These are phyloP conservation scores for Tetrapisispora fleetii DNA, from an alignment of 805 yeast genomes.

Conservation along the genomic window DNA sequence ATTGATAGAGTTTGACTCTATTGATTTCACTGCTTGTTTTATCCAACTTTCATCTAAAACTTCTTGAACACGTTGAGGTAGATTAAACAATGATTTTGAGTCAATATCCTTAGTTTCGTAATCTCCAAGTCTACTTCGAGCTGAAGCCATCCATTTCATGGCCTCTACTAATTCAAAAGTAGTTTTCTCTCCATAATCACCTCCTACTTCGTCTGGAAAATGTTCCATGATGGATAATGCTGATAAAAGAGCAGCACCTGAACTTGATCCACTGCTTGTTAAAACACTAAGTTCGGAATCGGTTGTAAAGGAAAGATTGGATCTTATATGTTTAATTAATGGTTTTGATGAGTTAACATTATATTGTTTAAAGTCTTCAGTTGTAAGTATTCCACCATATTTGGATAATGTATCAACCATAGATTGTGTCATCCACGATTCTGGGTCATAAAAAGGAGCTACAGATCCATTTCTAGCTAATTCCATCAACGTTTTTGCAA, in stretches of 20 bases:
- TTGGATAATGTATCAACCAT: constrained; percentile 41
- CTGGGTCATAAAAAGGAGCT: constrained; percentile 74
- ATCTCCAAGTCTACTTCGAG: constrained; percentile 81
- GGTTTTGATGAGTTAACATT: constrained; percentile 37
- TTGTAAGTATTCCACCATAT: constrained; percentile 58
- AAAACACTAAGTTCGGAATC: constrained; percentile 38
- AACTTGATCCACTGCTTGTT: constrained; percentile 63
- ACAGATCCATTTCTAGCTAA: constrained; percentile 72
- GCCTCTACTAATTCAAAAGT: constrained; percentile 68
- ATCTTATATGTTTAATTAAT: constrained; percentile 16
- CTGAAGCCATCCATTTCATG: constrained; percentile 91
- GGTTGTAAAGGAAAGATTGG: constrained; percentile 25
- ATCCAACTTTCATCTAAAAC: constrained; percentile 52
- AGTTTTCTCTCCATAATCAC: constrained; percentile 39
- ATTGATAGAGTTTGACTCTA: constrained; percentile 34
- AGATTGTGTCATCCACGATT: constrained; percentile 58
- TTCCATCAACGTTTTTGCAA: constrained; percentile 56
- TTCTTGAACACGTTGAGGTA: constrained; percentile 33
- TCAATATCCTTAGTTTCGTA: constrained; percentile 22
- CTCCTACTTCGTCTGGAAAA: constrained; percentile 33
- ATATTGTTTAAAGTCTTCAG: constrained; percentile 60
- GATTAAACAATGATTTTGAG: neutral
- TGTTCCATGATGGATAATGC: constrained; percentile 59
- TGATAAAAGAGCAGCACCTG: constrained; percentile 73
- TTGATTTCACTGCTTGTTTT: constrained; percentile 36